These are phyloP conservation scores for Themeda triandra DNA, from an alignment of 176 grass and related monocot species.

Conservation along the genomic window DNA sequence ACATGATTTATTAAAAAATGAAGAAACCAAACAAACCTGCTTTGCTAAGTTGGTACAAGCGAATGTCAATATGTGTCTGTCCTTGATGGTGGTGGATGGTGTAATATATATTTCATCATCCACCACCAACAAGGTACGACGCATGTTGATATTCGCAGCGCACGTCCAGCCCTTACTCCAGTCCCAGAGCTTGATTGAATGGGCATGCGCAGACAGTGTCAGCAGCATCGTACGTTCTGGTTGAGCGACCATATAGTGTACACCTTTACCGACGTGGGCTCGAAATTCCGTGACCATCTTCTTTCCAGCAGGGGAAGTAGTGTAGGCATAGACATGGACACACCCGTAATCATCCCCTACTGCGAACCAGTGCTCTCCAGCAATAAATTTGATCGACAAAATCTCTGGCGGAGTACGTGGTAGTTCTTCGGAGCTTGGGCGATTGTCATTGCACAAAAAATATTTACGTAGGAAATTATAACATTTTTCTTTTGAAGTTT, in stretches of 20 bases:
- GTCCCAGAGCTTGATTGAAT: too few relatives aligned
- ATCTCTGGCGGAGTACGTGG: rapidly evolving
- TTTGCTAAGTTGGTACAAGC: too few relatives aligned
- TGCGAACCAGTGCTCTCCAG: conserved; percentile 42
- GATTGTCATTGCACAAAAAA: too few relatives aligned
- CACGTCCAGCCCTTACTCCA: neutral
- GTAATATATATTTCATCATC: conserved; percentile 38
- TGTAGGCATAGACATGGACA: conserved; percentile 45
- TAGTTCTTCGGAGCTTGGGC: too few relatives aligned
- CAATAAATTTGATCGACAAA: neutral
- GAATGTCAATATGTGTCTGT: conserved; percentile 2
- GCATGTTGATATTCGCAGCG: conserved; percentile 39
- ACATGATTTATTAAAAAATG: too few relatives aligned
- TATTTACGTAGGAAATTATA: too few relatives aligned
- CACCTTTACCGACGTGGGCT: neutral
- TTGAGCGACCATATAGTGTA: too few relatives aligned
- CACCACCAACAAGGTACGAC: rapidly evolving
- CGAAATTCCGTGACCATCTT: conserved; percentile 37
- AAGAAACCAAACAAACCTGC: conserved; percentile 17
- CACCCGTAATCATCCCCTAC: conserved; percentile 36
- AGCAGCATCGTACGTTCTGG: conserved; percentile 41
- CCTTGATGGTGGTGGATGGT: conserved; percentile 40
- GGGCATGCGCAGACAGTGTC: neutral
- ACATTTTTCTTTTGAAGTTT: too few relatives aligned
- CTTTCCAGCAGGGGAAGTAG: neutral